Percentiles rank a stretch among this genome's conserved stretches.
These are phyloP conservation scores for Leccinum idahoense DNA, from an alignment of 1,284 basidiomycete species.

Conservation along the genomic window DNA sequence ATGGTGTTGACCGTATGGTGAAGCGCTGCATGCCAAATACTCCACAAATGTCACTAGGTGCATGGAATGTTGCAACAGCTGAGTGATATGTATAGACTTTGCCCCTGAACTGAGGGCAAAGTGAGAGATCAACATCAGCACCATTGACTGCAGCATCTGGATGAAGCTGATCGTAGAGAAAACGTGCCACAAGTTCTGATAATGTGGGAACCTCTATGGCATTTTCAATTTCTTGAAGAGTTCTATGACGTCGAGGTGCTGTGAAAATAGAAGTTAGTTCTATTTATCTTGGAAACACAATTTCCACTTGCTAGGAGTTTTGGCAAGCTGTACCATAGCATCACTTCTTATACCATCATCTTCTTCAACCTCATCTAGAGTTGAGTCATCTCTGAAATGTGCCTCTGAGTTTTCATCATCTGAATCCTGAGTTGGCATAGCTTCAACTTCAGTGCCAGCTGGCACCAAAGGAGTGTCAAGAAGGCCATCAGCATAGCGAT, in stretches of 20 bases:
- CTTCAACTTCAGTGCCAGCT: background rate
- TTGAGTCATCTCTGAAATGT: background rate
- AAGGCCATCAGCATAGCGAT: background rate
- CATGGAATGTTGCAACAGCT: background rate
- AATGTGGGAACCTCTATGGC: background rate
- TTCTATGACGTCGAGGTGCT: background rate
- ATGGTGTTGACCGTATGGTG: background rate
- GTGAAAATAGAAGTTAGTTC: background rate
- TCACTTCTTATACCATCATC: background rate
- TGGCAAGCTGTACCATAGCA: background rate
- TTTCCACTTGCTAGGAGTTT: background rate
- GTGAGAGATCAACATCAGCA: background rate
- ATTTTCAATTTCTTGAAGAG: background rate
- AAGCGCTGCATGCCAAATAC: background rate
- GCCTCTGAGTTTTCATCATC: background rate
- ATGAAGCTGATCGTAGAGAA: background rate
- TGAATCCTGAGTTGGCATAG: background rate
- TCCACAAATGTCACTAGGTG: background rate
- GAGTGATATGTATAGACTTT: background rate
- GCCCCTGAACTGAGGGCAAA: background rate
- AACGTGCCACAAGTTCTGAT: background rate
- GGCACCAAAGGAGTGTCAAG: background rate
- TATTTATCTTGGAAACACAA: background rate
- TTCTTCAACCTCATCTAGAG: background rate
- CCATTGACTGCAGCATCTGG: background rate